These are phyloP conservation scores for Chlorella sp. DNA, from an alignment of 139 green algal genomes.

Conservation along the genomic window DNA sequence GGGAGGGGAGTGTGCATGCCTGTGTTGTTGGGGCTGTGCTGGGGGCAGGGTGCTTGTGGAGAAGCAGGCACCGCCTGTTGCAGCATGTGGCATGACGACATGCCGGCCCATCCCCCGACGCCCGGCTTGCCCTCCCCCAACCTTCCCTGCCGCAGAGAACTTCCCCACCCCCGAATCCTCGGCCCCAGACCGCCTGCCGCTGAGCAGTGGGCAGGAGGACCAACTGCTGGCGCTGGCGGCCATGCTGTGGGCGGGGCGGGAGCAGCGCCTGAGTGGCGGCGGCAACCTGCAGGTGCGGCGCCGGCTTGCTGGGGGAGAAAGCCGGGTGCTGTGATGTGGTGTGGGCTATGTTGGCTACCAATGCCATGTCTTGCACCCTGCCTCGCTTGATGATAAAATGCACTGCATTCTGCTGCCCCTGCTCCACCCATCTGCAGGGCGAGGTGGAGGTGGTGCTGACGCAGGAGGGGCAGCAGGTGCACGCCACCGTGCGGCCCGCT, in stretches of 20 bases:
- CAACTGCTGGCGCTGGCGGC: conserved; percentile 39
- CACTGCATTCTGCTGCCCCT: neutral
- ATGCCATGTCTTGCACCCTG: too few relatives aligned
- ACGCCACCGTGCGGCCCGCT: conserved; percentile 12
- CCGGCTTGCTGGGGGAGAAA: neutral
- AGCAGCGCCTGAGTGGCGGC: neutral
- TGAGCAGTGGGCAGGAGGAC: conserved; percentile 7
- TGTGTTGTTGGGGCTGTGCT: too few relatives aligned
- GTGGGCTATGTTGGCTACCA: too few relatives aligned
- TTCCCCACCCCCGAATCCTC: conserved; percentile 18
- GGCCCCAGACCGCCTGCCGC: conserved; percentile 26
- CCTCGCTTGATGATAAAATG: too few relatives aligned
- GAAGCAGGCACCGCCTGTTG: too few relatives aligned
- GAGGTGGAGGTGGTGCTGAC: conserved; percentile 25
- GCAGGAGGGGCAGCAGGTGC: neutral
- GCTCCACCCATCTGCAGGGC: neutral
- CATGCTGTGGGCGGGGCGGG: conserved; percentile 20
- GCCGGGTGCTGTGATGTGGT: neutral
- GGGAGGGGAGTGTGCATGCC: too few relatives aligned
- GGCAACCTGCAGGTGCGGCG: neutral
- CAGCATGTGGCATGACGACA: too few relatives aligned
- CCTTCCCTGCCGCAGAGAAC: conserved; percentile 8
- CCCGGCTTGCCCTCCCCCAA: too few relatives aligned
- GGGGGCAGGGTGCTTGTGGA: too few relatives aligned
- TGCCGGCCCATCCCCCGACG: too few relatives aligned